phyloP scores from a whole-genome alignment of 108 stramenopile genomes.

The Epithemia pelagica region DNA sequence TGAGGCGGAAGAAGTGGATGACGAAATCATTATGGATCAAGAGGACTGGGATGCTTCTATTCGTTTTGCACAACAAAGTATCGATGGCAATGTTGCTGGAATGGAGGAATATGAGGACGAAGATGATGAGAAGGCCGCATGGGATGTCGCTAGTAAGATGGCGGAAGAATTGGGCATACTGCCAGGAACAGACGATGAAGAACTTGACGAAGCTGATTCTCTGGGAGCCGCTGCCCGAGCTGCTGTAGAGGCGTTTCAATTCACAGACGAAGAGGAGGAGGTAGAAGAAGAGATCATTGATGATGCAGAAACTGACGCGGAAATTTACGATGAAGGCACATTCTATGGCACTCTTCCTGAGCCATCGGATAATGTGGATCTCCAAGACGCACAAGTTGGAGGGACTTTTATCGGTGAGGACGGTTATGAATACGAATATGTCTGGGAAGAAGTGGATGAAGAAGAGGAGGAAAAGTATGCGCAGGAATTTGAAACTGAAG shows the following conservation, averaged over 20 bases:
- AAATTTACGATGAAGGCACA: neutral
- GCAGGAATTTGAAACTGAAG: neutral
- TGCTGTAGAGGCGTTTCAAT: neutral
- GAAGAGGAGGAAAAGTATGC: slow-evolving; percentile 8
- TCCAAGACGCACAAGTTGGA: slow-evolving; percentile 8
- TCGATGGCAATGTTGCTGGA: slow-evolving; percentile 31
- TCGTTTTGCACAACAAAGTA: slow-evolving; percentile 26
- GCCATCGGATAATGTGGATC: neutral
- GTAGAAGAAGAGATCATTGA: neutral
- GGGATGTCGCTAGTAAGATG: slow-evolving; percentile 30
- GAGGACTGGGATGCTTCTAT: slow-evolving; percentile 38
- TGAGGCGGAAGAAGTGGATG: slow-evolving; percentile 6
- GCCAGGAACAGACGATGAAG: slow-evolving; percentile 4
- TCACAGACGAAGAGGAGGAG: neutral
- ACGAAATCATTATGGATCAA: slow-evolving; percentile 20
- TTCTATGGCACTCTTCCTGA: neutral
- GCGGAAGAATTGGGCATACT: slow-evolving; percentile 15
- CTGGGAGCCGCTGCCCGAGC: slow-evolving; percentile 4
- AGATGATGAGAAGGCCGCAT: slow-evolving; percentile 24
- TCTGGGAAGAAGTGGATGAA: neutral
- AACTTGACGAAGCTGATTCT: neutral
- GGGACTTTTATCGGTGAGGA: neutral
- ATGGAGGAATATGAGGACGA: slow-evolving; percentile 19
- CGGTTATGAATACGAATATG: neutral
- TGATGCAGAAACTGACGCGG: neutral